Base-by-base conservation (phyloP, 2,329 filamentous ascomycete genomes). In the Emergomyces pasteurianus region DNA sequence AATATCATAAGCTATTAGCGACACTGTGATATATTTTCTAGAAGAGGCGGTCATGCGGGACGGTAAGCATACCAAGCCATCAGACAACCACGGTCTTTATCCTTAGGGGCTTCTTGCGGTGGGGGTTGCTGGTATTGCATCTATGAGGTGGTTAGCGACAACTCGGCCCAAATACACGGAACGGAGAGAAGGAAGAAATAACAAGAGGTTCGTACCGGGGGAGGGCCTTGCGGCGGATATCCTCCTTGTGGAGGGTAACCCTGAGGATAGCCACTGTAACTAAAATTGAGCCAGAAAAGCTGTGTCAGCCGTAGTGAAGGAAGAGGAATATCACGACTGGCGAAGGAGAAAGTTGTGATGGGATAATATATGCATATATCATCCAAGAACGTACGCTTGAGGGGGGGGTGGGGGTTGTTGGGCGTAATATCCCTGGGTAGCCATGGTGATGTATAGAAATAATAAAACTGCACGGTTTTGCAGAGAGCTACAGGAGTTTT, bases 51-150 rank as follows among this genome's bases (percentile, higher is more conserved):
- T 36, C 38, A 31, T 42, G 6, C 3, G 16, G 6, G 61, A 8
- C 6, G 9, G 8, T 43, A 43, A 38, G 65, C 74, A 71, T 71
- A 80, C 78, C 79, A 83, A 16, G 78, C 74, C 54, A 70, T 72
- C 59, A 84, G 71, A 65, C 81, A 83, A 55, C 81, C 80, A 43
- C 75, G 71, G 63, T 77, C 76, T 67, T 79, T 79, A 67, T 78
- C 71, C 63, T 74, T 73, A 16, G 43, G 55, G n/a, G 31, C 6
- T 23, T 21, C 40, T 43, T 60, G 53, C 40, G 78, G 78, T 26
- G 74, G 75, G 3, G 71, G 76, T 66, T 81, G 79, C 67, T 81
- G 80, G 67, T 81, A 80, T 68, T 79, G 73, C 75, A 77, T 78
- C 68, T 75, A 62, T 47, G 57, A 55, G 7, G 46, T n/a, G 21